A percentile compares a stretch with the other conserved stretches of the same genome.
Evolutionary conservation across 2,329 filamentous ascomycete genomes (phyloP).

Genomic region (Penicillium verrucosum): DNA sequence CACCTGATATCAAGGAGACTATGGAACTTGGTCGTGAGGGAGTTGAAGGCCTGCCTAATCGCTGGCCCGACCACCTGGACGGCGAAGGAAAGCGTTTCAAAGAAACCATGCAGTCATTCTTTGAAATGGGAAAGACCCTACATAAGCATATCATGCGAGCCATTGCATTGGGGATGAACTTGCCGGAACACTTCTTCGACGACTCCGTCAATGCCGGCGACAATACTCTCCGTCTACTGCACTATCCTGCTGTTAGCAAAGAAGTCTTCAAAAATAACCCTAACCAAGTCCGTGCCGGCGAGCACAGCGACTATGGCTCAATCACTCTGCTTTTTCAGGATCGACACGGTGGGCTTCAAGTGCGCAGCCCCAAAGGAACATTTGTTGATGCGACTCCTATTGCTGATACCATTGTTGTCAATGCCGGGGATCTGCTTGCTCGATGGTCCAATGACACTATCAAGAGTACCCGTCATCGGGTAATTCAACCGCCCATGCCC

Average conservation of each 20-base stretch:
- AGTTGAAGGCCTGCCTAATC: constrained; percentile 65
- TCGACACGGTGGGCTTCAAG: constrained; percentile 56
- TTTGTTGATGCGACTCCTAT: constrained; percentile 85
- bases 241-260: constrained; percentile 68
- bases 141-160: constrained; percentile 79
- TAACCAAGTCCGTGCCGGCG: constrained; percentile 70
- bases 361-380: constrained; percentile 67
- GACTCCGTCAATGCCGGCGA: constrained; percentile 65
- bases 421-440: constrained; percentile 81
- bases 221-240: constrained; percentile 69
- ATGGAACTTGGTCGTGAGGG: constrained; percentile 62
- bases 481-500: constrained; percentile 74
- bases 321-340: constrained; percentile 58
- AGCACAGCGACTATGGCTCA: constrained; percentile 65
- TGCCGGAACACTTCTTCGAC: constrained; percentile 73
- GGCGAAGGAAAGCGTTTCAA: constrained; percentile 61
- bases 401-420: constrained; percentile 76
- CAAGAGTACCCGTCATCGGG: constrained; percentile 83
- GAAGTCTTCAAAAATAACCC: constrained; percentile 65
- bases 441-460: constrained; percentile 91
- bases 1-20: constrained; percentile 55
- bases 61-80: constrained; percentile 64
- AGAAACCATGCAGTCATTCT: constrained; percentile 70
- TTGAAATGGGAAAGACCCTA: constrained; percentile 67
- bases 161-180: constrained; percentile 75